These are phyloP conservation scores for Amanita pallidorosea DNA, from an alignment of 768 basidiomycete genomes.

Conservation along the genomic window DNA sequence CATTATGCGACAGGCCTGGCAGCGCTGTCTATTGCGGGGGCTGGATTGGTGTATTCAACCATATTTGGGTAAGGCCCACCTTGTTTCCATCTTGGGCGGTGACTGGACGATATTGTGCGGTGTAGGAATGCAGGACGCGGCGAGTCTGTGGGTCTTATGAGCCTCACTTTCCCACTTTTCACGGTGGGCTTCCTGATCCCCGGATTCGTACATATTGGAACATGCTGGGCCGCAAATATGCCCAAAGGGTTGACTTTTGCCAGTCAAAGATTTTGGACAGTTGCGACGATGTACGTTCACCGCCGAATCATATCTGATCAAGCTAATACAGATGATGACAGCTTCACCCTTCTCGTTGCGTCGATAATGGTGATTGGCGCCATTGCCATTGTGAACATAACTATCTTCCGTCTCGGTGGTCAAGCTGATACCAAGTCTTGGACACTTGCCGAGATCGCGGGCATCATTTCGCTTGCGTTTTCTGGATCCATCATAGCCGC, in stretches of 20 bases:
- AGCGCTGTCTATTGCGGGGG: slow-evolving; percentile 12
- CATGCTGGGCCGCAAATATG: slow-evolving; percentile 12
- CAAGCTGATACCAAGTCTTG: neutral
- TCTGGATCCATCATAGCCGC: neutral
- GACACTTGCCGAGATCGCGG: neutral
- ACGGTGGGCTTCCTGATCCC: slow-evolving; percentile 15
- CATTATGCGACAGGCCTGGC: slow-evolving; percentile 6
- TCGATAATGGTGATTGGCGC: slow-evolving; percentile 11
- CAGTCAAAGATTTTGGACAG: slow-evolving; percentile 15
- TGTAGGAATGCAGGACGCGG: slow-evolving; percentile 11
- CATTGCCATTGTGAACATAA: slow-evolving; percentile 13
- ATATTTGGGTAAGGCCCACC: slow-evolving; percentile 13
- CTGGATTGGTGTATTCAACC: slow-evolving; percentile 16
- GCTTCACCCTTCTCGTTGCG: slow-evolving; percentile 10
- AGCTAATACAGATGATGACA: neutral
- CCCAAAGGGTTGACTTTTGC: slow-evolving; percentile 13
- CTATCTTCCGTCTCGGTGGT: slow-evolving; percentile 11
- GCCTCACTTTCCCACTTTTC: slow-evolving; percentile 17
- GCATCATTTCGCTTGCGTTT: neutral
- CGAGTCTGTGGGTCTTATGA: slow-evolving; percentile 14
- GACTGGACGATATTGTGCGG: neutral
- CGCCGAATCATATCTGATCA: neutral
- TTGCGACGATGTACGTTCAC: slow-evolving; percentile 6
- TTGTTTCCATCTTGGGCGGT: neutral
- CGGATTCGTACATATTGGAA: slow-evolving; percentile 11